Conservation (phyloP, 192 early-diverging fungal genomes). For the Funneliformis geosporum region DNA sequence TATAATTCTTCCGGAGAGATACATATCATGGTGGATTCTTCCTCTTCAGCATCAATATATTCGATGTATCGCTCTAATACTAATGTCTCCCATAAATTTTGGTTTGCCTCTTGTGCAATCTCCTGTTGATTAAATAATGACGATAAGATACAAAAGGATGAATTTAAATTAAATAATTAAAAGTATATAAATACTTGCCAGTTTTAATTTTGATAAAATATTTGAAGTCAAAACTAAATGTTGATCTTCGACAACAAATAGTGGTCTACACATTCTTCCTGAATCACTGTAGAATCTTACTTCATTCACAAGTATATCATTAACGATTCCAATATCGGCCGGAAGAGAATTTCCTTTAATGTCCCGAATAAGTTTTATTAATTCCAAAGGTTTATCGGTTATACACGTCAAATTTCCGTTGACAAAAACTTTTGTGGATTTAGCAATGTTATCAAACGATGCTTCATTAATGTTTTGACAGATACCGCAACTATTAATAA, state of each 20-base stretch:
- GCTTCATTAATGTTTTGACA: conserved; percentile 62
- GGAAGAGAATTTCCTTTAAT: conserved; percentile 77
- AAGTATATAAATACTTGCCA: conserved; percentile 25
- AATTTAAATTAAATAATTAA: background rate
- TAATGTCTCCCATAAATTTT: conserved; percentile 66
- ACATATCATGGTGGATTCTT: conserved; percentile 97
- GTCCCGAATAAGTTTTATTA: conserved; percentile 76
- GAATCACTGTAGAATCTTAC: conserved; percentile 93
- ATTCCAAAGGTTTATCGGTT: conserved; percentile 82
- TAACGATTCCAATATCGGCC: conserved; percentile 90
- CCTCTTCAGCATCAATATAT: conserved; percentile 97
- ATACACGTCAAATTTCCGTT: conserved; percentile 99
- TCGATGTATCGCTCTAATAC: conserved; percentile 82
- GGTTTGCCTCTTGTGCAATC: background rate
- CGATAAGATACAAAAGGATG: background rate
- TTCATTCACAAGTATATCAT: conserved; percentile 93
- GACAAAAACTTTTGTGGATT: conserved; percentile 92
- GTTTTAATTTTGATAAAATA: conserved; percentile 56
- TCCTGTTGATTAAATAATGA: background rate
- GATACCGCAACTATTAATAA: conserved; percentile 52
- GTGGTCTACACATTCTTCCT: conserved; percentile 90
- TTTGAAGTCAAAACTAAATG: conserved; percentile 65
- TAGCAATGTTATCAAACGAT: background rate
- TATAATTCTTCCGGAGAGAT: conserved; percentile 93
- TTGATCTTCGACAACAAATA: conserved; percentile 86